Percentiles rank a stretch among this genome's conserved stretches.
These are phyloP conservation scores for Thelonectria olida DNA, from an alignment of 2,329 filamentous ascomycete genomes.

Conservation along the genomic window DNA sequence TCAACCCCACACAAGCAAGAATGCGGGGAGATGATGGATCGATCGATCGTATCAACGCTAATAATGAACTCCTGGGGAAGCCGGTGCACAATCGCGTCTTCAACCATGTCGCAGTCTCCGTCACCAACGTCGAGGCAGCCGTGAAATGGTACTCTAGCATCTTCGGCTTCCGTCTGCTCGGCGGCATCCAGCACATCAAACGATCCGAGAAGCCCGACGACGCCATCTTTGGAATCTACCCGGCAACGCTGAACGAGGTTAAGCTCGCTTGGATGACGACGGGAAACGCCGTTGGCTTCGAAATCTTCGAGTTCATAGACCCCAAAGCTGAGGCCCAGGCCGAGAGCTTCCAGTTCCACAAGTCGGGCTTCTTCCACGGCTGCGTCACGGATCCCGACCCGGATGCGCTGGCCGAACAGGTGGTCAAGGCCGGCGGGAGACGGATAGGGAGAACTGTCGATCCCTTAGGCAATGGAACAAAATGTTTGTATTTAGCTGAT, in stretches of 20 bases:
- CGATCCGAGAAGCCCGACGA: conserved; percentile 30
- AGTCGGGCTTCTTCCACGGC: conserved; percentile 47
- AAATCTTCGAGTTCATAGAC: conserved; percentile 46
- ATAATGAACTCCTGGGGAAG: not conserved
- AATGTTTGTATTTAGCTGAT: conserved; percentile 13
- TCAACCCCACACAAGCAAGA: not conserved
- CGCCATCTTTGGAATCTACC: conserved; percentile 45
- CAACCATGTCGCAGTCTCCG: conserved; percentile 21
- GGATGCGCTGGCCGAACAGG: conserved; percentile 38
- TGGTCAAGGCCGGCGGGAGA: conserved; percentile 39
- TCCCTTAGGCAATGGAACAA: conserved; percentile 9
- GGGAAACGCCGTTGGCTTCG: conserved; percentile 45
- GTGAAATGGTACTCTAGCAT: conserved; percentile 22
- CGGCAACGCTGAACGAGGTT: conserved; percentile 38
- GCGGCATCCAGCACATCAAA: conserved; percentile 19
- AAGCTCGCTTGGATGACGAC: conserved; percentile 42
- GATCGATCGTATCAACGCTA: not conserved
- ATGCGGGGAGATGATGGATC: not conserved
- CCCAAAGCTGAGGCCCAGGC: conserved; percentile 24
- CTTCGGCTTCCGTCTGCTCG: conserved; percentile 21
- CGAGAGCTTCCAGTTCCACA: conserved; percentile 31
- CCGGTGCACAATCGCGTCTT: conserved; percentile 13
- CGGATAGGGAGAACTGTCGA: conserved; percentile 33
- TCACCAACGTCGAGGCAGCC: conserved; percentile 13
- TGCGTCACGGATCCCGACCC: conserved; percentile 43